Base-by-base conservation (phyloP, 23 red algal genomes). In the Gracilaria domingensis region DNA sequence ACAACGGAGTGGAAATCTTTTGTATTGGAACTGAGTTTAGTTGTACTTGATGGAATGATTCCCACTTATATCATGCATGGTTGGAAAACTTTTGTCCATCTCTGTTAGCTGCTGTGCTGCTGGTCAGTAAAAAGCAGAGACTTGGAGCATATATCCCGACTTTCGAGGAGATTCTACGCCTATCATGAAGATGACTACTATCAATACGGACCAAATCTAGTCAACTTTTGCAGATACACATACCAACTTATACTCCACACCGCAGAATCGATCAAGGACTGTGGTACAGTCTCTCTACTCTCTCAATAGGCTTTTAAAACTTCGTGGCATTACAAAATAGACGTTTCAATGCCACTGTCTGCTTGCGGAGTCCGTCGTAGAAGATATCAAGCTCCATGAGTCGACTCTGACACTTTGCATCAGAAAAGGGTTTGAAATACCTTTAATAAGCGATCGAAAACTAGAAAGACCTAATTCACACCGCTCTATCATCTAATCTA, bases 1-100 rank as follows among this genome's bases (percentile, higher is more conserved):
- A 56, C 54, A 44, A 30, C 38, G 12, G 28, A 83, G 45, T 83
- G 80, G 80, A 58, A 60, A 33, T 17, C 80, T 56, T 83, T 83
- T 65, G 80, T 83, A 16, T 16, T 61, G 11, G 26, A 59, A 83
- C 12, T 65, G 13, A 83, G 56, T 20, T 8, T 83, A 17, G 24
- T 60, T 2, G 80, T 62, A 0, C 60, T 83, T 32, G 49, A 62
- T 3, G n/a, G 35, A 4, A 16, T 59, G 7, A 11, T 83, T 37
- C 80, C 55, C 12, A 35, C 5, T 8, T 21, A 83, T 20, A 9
- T 60, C 0, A 0, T 83, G 18, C 6, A 23, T 73, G 59, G 59
- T 29, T 62, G 59, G 59, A 26, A 5, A 12, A 2, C n/a, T 28
- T 30, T 62, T 62, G 59, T 62, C 0, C 1, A 58, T 0, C 76